phyloP scores from a whole-genome alignment of 1,139 yeast species.

The Yamadazyma diospyri region DNA sequence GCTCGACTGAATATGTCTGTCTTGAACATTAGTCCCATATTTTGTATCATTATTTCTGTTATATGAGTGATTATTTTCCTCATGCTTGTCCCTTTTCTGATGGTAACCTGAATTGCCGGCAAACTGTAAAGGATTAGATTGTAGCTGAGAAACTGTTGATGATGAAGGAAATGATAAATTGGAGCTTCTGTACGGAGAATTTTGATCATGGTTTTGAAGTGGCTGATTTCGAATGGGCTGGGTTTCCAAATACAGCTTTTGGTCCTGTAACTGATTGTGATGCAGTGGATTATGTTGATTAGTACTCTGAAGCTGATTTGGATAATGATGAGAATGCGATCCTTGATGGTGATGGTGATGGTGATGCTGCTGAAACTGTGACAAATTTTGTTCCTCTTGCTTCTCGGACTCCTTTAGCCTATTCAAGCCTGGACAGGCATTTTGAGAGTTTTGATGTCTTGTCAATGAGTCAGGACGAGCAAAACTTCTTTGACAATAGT shows the following conservation, averaged over 20 bases:
- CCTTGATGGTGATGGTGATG: background rate
- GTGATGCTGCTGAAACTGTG: background rate
- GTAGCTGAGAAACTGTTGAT: no score
- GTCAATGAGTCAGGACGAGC: slow-evolving; percentile 77
- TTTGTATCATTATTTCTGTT: background rate
- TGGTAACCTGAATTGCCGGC: slow-evolving; percentile 1
- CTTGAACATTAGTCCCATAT: background rate
- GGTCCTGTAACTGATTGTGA: no score
- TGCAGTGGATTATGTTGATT: no score
- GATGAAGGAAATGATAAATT: background rate
- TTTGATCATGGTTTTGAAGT: background rate
- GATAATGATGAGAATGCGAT: background rate
- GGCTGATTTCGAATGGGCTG: background rate
- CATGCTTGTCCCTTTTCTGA: slow-evolving; percentile 2
- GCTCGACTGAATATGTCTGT: background rate
- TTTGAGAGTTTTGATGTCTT: slow-evolving; percentile 52
- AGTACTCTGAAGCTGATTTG: background rate
- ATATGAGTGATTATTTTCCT: no score
- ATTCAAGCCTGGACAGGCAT: slow-evolving; percentile 31
- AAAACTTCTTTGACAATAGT: slow-evolving; percentile 60
- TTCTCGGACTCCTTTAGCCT: slow-evolving; percentile 3
- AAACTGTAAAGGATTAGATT: background rate
- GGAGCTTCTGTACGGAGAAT: background rate
- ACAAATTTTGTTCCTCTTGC: background rate
- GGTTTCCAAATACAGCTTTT: no score